Conservation (phyloP, 768 basidiomycete genomes). For the Suillus subalutaceus region DNA sequence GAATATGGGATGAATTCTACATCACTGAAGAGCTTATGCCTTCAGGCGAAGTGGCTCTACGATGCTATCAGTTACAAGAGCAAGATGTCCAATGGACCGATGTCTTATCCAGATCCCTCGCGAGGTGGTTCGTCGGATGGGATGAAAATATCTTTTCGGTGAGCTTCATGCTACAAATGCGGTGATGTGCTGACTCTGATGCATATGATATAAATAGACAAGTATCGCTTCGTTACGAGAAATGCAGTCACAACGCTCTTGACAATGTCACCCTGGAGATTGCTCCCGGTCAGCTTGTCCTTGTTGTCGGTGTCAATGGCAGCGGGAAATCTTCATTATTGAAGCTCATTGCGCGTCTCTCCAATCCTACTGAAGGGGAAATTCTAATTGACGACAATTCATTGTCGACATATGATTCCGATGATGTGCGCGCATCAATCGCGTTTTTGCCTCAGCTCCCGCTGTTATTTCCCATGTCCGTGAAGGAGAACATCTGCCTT, state of each 20-base stretch:
- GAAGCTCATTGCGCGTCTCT: conserved; percentile 52
- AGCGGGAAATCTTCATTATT: conserved; percentile 40
- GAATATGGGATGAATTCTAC: conserved; percentile 12
- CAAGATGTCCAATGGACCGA: conserved; percentile 21
- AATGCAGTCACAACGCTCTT: conserved; percentile 24
- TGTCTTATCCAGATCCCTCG: conserved; percentile 20
- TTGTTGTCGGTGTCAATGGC: conserved; percentile 34
- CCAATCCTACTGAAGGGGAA: conserved; percentile 46
- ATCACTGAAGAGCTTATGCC: conserved; percentile 19
- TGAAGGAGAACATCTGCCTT: conserved; percentile 46
- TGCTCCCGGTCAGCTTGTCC: conserved; percentile 31
- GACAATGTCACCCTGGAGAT: conserved; percentile 30
- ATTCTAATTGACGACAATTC: conserved; percentile 48
- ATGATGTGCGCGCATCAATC: conserved; percentile 46
- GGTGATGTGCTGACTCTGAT: conserved; percentile 5
- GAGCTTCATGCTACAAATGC: conserved; percentile 2
- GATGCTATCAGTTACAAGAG: conserved; percentile 23
- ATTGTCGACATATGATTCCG: conserved; percentile 38
- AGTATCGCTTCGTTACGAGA: conserved; percentile 28
- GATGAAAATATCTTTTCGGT: conserved; percentile 33
- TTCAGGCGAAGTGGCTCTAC: conserved; percentile 24
- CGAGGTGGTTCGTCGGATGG: conserved; percentile 16
- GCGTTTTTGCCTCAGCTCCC: conserved; percentile 55
- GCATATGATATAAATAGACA: conserved; percentile 12
- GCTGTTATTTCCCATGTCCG: conserved; percentile 48